Conservation (phyloP, 768 basidiomycete genomes). For the Jaapia argillacea region DNA sequence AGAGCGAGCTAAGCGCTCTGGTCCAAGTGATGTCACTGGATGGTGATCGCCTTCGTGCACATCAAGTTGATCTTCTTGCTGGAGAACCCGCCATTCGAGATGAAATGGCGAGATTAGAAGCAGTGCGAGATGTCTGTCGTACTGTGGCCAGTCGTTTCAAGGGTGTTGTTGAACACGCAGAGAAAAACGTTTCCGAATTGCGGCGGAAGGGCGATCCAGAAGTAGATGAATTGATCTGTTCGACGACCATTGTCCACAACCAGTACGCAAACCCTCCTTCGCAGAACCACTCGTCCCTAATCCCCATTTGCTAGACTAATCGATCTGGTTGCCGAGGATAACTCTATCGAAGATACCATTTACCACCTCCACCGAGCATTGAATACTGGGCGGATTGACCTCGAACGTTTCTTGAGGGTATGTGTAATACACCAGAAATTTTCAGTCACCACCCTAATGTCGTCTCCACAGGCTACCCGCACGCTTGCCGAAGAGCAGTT, state of each 20-base stretch:
- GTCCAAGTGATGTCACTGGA: constrained; percentile 53
- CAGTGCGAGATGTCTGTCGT: constrained; percentile 85
- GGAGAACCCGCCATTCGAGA: constrained; percentile 93
- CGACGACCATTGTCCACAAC: constrained; percentile 92
- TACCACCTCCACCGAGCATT: constrained; percentile 94
- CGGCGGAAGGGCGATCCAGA: constrained; percentile 81
- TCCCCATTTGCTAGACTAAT: constrained; percentile 55
- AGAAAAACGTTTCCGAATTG: constrained; percentile 68
- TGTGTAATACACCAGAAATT: constrained; percentile 21
- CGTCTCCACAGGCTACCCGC: constrained; percentile 53
- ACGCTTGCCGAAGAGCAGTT: constrained; percentile 93
- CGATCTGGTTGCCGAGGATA: constrained; percentile 98
- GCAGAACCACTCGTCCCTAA: constrained; percentile 11
- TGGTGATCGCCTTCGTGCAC: constrained; percentile 65
- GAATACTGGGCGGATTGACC: constrained; percentile 84
- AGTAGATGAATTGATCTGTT: constrained; percentile 94
- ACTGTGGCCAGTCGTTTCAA: constrained; percentile 63
- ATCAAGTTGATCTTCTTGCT: constrained; percentile 76
- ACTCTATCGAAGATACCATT: constrained; percentile 95
- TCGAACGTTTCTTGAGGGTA: constrained; percentile 90
- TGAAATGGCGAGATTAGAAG: constrained; percentile 91
- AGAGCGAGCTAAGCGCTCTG: constrained; percentile 62
- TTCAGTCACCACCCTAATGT: constrained; percentile 2
- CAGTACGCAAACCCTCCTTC: constrained; percentile 49
- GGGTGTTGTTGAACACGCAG: constrained; percentile 53